Evolutionary conservation across 257 asterid species (phyloP), one percentile per base, ranked within the genome.

Genomic region (Salvia splendens): DNA sequence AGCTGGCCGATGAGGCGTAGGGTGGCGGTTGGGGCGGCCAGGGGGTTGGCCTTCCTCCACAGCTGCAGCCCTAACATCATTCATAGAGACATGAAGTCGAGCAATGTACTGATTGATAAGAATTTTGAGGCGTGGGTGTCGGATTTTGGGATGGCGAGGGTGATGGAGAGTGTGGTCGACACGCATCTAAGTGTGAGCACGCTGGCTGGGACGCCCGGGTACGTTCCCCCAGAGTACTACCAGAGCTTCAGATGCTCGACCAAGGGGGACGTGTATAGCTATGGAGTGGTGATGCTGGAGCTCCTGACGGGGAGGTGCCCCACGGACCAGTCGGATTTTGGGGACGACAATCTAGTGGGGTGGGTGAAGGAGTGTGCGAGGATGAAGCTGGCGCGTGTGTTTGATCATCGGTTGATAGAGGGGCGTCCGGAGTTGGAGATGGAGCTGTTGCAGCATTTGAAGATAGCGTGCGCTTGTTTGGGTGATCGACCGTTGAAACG

Each of bases 91-190:
- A 89, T 92, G 98, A 92, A 92, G 56, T 92, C 98, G 10, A 92
- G 98, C 86, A 89, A 92, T 47, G 98, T 92, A 5, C 79, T 92
- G 60, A 70, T 92, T 4, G 98, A 92, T 38, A 95, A 86, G 32
- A 81, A 86, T 17, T 64, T 86, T 66, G 98, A 92, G 66, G 96
- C 97, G 2, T 58, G 95, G 60, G 98, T 92, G 6, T 92, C 98
- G 0, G 98, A 92, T 79, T 92, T 92, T 30, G 98, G 98, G 41
- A 92, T 92, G 98, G 98, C 98, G 0, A 74, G 98, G 77, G 73
- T 70, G 24, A 82, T 92, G 98, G 30, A 24, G 30, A 92, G 82
- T 67, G 88, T 86, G 10, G 77, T 76, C 83, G 97, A 92, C 57
- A 92, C 98, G 12, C 98, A 89, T 75, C 69, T 92, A 71, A 89